A percentile compares a stretch with the other conserved stretches of the same genome.
Conservation (phyloP, 192 early-diverging fungal genomes). For the Linnemannia elongata region DNA sequence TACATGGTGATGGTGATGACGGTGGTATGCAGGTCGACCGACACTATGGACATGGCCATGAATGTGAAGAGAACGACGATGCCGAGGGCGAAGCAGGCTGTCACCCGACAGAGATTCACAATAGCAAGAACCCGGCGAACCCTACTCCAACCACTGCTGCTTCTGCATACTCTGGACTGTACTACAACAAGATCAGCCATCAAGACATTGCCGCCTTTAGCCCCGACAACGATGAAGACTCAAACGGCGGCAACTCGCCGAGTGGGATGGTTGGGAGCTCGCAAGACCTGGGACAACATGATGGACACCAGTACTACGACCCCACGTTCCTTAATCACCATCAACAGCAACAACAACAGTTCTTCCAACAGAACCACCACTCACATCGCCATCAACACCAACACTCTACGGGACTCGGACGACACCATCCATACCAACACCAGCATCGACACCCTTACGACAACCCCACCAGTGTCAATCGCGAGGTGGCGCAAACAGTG, state of each 20-base stretch:
- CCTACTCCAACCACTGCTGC: neutral
- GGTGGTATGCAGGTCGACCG: neutral
- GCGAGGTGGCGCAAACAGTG: neutral
- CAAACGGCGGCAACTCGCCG: neutral
- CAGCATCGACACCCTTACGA: neutral
- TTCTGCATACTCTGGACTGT: neutral
- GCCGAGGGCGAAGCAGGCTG: neutral
- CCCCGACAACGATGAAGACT: neutral
- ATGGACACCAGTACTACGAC: neutral
- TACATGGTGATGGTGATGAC: neutral
- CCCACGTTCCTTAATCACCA: neutral
- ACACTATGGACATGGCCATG: neutral
- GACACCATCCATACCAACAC: slow-evolving; percentile 14
- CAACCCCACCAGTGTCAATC: neutral
- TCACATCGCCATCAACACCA: slow-evolving; percentile 6
- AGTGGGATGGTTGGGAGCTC: slow-evolving; percentile 4
- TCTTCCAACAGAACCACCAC: neutral
- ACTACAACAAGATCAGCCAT: neutral
- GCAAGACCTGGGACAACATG: neutral
- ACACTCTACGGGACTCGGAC: neutral
- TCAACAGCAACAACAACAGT: neutral
- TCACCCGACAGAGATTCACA: neutral
- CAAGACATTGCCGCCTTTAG: neutral
- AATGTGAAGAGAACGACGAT: neutral
- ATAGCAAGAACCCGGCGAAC: neutral